These are phyloP conservation scores for Themeda triandra DNA, from an alignment of 176 grass and related monocot genomes.

Conservation along the genomic window DNA sequence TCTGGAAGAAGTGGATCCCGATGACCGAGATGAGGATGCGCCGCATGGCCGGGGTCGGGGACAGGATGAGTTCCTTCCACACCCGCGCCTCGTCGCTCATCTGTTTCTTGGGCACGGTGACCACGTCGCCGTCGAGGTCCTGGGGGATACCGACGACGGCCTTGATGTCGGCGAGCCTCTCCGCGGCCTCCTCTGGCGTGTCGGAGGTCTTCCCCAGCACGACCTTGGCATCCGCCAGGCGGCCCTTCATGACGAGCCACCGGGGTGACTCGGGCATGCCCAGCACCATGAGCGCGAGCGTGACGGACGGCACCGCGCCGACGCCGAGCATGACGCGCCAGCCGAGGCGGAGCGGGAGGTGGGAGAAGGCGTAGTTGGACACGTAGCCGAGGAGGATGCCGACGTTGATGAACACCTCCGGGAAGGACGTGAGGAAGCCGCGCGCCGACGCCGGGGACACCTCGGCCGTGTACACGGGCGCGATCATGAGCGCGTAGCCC, in stretches of 20 bases:
- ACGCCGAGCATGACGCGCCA: slow-evolving; percentile 84
- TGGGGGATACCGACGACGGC: slow-evolving; percentile 50
- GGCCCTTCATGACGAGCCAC: slow-evolving; percentile 88
- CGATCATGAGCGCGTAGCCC: slow-evolving; percentile 78
- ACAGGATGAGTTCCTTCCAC: slow-evolving; percentile 65
- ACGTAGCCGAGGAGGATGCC: slow-evolving; percentile 83
- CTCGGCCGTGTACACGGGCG: slow-evolving; percentile 84
- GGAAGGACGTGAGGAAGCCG: slow-evolving; percentile 80
- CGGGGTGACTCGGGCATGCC: slow-evolving; percentile 91
- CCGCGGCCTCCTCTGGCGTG: slow-evolving; percentile 46
- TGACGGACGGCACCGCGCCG: slow-evolving; percentile 57
- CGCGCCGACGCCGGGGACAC: slow-evolving; percentile 64
- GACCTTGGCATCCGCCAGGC: slow-evolving; percentile 39
- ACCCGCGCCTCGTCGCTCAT: slow-evolving; percentile 33
- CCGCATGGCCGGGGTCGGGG: slow-evolving; percentile 55
- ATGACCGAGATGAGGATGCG: slow-evolving; percentile 65
- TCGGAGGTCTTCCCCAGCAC: slow-evolving; percentile 61
- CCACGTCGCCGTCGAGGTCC: not conserved
- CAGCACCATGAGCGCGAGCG: slow-evolving; percentile 50
- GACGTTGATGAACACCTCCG: slow-evolving; percentile 79
- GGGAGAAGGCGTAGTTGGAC: slow-evolving; percentile 78
- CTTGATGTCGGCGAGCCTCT: slow-evolving; percentile 62
- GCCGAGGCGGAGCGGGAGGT: slow-evolving; percentile 51
- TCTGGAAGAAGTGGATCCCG: slow-evolving; percentile 84
- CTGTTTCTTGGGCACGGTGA: too few species aligned